Evolutionary conservation across 371 early-diverging fungal genomes (phyloP), one percentile per base, ranked within the genome.

Genomic region (Massospora cicadina): DNA sequence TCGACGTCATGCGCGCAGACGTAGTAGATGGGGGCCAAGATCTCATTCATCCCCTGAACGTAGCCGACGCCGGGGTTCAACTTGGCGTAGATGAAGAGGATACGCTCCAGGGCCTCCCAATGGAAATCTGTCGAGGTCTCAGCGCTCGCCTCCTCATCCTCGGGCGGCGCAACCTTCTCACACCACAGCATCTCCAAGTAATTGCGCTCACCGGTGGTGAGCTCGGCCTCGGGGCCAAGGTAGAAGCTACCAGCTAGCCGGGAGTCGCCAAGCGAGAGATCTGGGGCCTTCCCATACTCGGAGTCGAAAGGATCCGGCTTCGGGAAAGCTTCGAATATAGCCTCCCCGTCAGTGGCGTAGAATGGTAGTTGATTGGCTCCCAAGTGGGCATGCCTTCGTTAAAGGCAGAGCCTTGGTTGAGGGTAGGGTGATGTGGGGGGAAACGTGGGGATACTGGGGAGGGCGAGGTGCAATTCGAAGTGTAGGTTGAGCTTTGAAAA

Each of bases 11-110:
- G 81, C 26, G 88, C 85, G 67, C 87, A 75, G 0, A 89, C 82
- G 57, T 87, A 90, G 69, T 90, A 92, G 26, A 92, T 79, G 0
- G 93, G 90, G 2, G 83, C 90, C 23, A 91, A 68, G 31, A 92
- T 70, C 68, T 91, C 88, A 68, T 90, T 91, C 93, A 92, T 91
- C 54, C 93, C 90, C 70, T 92, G 93, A 13, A 89, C 86, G 70
- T 92, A 92, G 0, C 89, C 87, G 2, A 88, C 83, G 3, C 93
- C 91, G 1, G 86, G 86, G 67, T 91, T 92, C 33, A 91, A 69
- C 67, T 86, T 86, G 21, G 89, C 87, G 71, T 86, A 89, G 28
- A 91, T 83, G 68, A 84, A 90, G 54, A 92, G 67, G 21, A 92
- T 80, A 10, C 93, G 77, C 67, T 86, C 89, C 63, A 90, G 81